Base-by-base conservation (phyloP, 2,329 filamentous ascomycete genomes). In the Beauveria sp. region DNA sequence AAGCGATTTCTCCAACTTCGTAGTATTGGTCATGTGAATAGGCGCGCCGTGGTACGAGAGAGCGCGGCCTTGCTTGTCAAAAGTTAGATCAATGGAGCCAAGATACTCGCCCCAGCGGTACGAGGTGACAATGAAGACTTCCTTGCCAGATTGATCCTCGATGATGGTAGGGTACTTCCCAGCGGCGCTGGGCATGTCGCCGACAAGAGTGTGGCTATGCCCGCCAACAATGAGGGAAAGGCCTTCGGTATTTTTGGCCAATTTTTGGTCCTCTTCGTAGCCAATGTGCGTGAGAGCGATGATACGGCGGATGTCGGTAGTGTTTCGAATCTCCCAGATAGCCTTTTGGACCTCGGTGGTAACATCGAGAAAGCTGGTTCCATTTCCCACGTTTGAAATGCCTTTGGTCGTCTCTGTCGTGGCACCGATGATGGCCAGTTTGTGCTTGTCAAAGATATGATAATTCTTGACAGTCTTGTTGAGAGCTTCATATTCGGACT, bases 61-160 rank as follows among this genome's bases (percentile, higher is more conserved):
- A 18, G 87, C 81, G 70, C 81, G 84, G 69, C 86, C 86, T 1
- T 81, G 73, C 4, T 75, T 65, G 66, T 86, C 84, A 67, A 86
- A 88, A 1, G 82, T 84, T 8, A 88, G 79, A 64, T 87, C 85
- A 65, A 88, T 88, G 70, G 86, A 86, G 62, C 86, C 86, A 2
- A 88, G 72, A 61, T 88, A 88, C 72, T 88, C 84, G 57, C 86
- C 86, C 86, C 86, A 88, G 64, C 85, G 81, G 69, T 85, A 88
- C 2, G 85, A 82, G 8, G 85, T 87, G 20, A 89, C 86, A 67
- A 88, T 80, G 68, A 88, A 88, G 55, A 88, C 86, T 67, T 88
- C 86, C 40, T 88, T 82, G 50, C 84, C 85, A 55, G 84, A 80
- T 64, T 77, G 71, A 70, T 88, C 86, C 30, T 80, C 72, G 58